These are phyloP conservation scores for Pichia occidentalis DNA, from an alignment of 805 yeast species.

Conservation along the genomic window DNA sequence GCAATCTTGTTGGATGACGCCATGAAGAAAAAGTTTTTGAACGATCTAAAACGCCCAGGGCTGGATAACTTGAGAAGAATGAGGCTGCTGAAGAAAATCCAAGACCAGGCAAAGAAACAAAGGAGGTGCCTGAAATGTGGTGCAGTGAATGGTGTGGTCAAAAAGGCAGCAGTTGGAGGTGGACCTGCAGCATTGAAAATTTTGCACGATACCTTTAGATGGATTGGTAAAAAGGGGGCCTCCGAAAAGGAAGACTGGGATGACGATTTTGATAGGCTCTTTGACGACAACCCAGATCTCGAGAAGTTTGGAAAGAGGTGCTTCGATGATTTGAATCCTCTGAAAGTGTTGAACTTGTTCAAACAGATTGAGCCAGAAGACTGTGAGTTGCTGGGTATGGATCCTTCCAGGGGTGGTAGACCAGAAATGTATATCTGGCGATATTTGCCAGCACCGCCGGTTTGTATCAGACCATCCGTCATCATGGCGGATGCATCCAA, in stretches of 20 bases:
- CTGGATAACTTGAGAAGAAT: slow-evolving; percentile 87
- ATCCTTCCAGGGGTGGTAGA: slow-evolving; percentile 79
- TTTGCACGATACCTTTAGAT: slow-evolving; percentile 91
- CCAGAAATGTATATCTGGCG: slow-evolving; percentile 98
- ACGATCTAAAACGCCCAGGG: slow-evolving; percentile 81
- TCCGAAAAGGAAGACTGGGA: slow-evolving; percentile 86
- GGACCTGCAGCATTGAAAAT: slow-evolving; percentile 93
- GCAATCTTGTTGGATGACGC: slow-evolving; percentile 66
- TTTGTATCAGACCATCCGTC: slow-evolving; percentile 96
- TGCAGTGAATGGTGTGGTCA: slow-evolving; percentile 91
- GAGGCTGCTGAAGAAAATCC: slow-evolving; percentile 73
- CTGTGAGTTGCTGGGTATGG: slow-evolving; percentile 88
- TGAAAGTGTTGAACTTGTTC: slow-evolving; percentile 80
- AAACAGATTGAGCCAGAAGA: slow-evolving; percentile 80
- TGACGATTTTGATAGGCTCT: slow-evolving; percentile 71
- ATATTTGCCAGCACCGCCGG: slow-evolving; percentile 97
- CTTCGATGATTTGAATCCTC: slow-evolving; percentile 89
- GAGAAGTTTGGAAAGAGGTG: slow-evolving; percentile 83
- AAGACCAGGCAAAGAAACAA: slow-evolving; percentile 94
- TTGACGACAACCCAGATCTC: slow-evolving; percentile 73
- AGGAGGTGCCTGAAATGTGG: slow-evolving; percentile 85
- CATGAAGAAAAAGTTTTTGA: slow-evolving; percentile 58
- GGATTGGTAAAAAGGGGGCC: slow-evolving; percentile 85
- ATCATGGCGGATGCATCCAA: slow-evolving; percentile 85
- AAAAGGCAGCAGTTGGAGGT: slow-evolving; percentile 87